Conservation (phyloP, 2,329 filamentous ascomycete species). For the Trichophyton schoenleinii region DNA sequence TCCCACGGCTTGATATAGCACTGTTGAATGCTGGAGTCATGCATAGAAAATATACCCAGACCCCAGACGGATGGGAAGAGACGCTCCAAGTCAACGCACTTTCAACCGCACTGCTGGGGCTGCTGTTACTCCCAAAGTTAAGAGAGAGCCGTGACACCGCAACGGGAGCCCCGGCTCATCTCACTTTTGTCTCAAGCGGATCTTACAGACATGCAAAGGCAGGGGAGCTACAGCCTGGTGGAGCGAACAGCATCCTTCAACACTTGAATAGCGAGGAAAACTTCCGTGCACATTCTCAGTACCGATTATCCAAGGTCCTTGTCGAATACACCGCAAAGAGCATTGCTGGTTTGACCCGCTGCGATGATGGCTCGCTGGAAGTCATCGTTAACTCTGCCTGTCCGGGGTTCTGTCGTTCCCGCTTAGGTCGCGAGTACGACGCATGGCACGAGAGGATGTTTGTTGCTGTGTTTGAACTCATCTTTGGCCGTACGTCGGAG, state of each 20-base stretch:
- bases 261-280: slow-evolving; percentile 22
- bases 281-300: slow-evolving; percentile 26
- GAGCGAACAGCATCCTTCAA: slow-evolving; percentile 19
- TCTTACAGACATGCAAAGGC: slow-evolving; percentile 25
- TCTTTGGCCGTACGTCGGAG: slow-evolving; percentile 34
- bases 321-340: slow-evolving; percentile 32
- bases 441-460: slow-evolving; percentile 24
- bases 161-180: slow-evolving; percentile 22
- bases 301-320: slow-evolving; percentile 32
- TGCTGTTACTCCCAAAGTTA: slow-evolving; percentile 41
- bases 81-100: slow-evolving; percentile 47
- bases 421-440: slow-evolving; percentile 31
- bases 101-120: slow-evolving; percentile 42
- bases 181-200: slow-evolving; percentile 36
- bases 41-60: slow-evolving; percentile 25
- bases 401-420: slow-evolving; percentile 34
- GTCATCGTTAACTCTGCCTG: slow-evolving; percentile 36
- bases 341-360: slow-evolving; percentile 22
- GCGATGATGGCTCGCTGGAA: slow-evolving; percentile 24
- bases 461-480: slow-evolving; percentile 23
- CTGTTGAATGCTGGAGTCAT: slow-evolving; percentile 37
- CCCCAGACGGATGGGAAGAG: slow-evolving; percentile 38
- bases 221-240: slow-evolving; percentile 16
- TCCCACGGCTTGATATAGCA: slow-evolving; percentile 33
- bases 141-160: slow-evolving; percentile 22